phyloP scores from a whole-genome alignment of 2,329 filamentous ascomycete genomes.

The Nigrospora oryzae region DNA sequence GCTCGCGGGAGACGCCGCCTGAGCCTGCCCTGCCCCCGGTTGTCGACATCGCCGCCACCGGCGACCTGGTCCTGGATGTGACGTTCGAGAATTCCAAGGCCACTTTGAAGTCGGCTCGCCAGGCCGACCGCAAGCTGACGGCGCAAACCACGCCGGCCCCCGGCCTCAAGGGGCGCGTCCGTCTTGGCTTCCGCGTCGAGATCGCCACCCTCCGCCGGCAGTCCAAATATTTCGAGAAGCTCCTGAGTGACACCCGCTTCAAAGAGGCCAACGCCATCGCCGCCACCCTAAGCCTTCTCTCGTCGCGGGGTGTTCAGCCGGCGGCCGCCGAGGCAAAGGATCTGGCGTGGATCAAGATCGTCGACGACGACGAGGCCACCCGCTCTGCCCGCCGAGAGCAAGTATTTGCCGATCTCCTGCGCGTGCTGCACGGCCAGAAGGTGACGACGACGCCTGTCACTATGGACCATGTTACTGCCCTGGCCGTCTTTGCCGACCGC shows the following conservation, averaged over 20 bases:
- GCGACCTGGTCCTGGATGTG: slow-evolving; percentile 60
- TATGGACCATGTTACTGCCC: slow-evolving; percentile 55
- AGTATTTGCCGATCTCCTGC: slow-evolving; percentile 59
- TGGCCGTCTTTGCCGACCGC: slow-evolving; percentile 64
- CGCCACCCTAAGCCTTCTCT: slow-evolving; percentile 40
- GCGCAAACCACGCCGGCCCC: slow-evolving; percentile 15
- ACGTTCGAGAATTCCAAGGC: slow-evolving; percentile 52
- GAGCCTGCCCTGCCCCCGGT: slow-evolving; percentile 22
- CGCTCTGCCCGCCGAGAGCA: slow-evolving; percentile 48
- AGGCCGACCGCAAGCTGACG: slow-evolving; percentile 20
- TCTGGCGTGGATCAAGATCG: slow-evolving; percentile 56
- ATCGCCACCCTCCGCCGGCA: slow-evolving; percentile 46
- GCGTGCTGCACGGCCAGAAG: slow-evolving; percentile 53
- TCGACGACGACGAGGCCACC: slow-evolving; percentile 62
- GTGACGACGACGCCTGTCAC: slow-evolving; percentile 29
- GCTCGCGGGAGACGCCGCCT: slow-evolving; percentile 5
- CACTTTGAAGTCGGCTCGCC: slow-evolving; percentile 37
- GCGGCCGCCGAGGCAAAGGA: slow-evolving; percentile 36
- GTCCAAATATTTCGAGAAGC: slow-evolving; percentile 62
- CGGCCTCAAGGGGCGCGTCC: slow-evolving; percentile 25
- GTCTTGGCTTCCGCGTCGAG: slow-evolving; percentile 51
- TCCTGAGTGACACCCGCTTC: slow-evolving; percentile 57
- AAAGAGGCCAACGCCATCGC: slow-evolving; percentile 50
- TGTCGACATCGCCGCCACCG: slow-evolving; percentile 44
- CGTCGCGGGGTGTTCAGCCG: slow-evolving; percentile 35